phyloP scores from a whole-genome alignment of 73 alveolate species.

The Urostyla sp. region DNA sequence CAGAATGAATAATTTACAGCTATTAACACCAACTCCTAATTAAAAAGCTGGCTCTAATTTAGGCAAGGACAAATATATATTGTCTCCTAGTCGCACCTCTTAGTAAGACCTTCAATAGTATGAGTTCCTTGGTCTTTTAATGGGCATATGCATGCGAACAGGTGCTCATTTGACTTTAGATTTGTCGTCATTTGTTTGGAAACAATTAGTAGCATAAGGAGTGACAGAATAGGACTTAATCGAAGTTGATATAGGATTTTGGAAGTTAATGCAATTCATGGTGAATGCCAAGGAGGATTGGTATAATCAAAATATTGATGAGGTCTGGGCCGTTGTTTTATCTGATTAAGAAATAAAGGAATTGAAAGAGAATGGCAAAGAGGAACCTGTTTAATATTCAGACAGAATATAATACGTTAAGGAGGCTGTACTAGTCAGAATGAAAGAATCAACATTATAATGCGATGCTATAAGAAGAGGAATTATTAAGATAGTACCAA shows the following conservation, averaged over 20 bases:
- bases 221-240: slow-evolving; percentile 90
- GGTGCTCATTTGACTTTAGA: slow-evolving; percentile 96
- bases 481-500: slow-evolving; percentile 90
- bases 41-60: slow-evolving; percentile 85
- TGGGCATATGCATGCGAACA: slow-evolving; percentile 98
- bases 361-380: slow-evolving; percentile 76
- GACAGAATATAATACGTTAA: slow-evolving; percentile 87
- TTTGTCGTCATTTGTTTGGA: slow-evolving; percentile 95
- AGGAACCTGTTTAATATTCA: slow-evolving; percentile 81
- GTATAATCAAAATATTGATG: slow-evolving; percentile 82
- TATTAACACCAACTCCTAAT: slow-evolving; percentile 90
- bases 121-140: slow-evolving; percentile 97
- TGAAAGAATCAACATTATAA: slow-evolving; percentile 90
- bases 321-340: slow-evolving; percentile 77
- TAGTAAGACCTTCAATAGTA: slow-evolving; percentile 83
- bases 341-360: slow-evolving; percentile 84
- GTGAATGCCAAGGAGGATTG: slow-evolving; percentile 61
- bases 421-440: slow-evolving; percentile 79
- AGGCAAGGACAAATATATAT: slow-evolving; percentile 89
- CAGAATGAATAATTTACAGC: too few relatives aligned
- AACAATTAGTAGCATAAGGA: slow-evolving; percentile 91
- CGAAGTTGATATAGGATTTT: slow-evolving; percentile 92
- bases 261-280: slow-evolving; percentile 86
- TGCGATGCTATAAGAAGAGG: slow-evolving; percentile 92
- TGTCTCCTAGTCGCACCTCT: slow-evolving; percentile 84